Evolutionary conservation across 2,329 filamentous ascomycete species (phyloP).

Genomic region (Seiridium unicorne): DNA sequence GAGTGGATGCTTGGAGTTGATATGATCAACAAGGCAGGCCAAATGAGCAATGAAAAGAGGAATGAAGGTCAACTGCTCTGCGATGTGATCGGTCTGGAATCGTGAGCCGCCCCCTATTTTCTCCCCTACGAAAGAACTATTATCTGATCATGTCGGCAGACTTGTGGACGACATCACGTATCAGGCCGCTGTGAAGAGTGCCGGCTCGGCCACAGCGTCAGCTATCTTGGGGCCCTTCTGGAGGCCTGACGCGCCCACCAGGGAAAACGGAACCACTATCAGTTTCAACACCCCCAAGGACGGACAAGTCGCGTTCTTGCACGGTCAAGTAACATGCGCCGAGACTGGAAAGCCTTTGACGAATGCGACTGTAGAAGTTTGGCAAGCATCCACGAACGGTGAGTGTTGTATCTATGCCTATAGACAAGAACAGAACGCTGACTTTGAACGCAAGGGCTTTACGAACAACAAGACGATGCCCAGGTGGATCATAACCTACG

Average conservation of each 20-base stretch:
- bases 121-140: background rate
- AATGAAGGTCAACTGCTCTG: constrained; percentile 64
- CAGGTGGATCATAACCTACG: constrained; percentile 5
- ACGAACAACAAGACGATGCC: constrained; percentile 6
- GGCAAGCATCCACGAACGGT: constrained; percentile 59
- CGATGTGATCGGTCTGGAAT: constrained; percentile 62
- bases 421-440: background rate
- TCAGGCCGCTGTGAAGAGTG: constrained; percentile 41
- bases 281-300: constrained; percentile 35
- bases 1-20: constrained; percentile 62
- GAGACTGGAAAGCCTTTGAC: constrained; percentile 51
- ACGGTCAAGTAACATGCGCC: constrained; percentile 39
- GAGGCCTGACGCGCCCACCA: constrained; percentile 57
- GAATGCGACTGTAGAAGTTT: constrained; percentile 58
- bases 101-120: constrained; percentile 14
- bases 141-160: constrained; percentile 4
- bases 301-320: constrained; percentile 50
- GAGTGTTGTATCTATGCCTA: background rate
- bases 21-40: constrained; percentile 57
- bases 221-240: constrained; percentile 57
- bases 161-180: constrained; percentile 65
- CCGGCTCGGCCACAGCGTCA: constrained; percentile 43
- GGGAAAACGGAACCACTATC: constrained; percentile 57
- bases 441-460: constrained; percentile 8
- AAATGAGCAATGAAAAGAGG: constrained; percentile 54